Conservation (phyloP, 768 basidiomycete genomes). For the Udeniomyces megalosporus region DNA sequence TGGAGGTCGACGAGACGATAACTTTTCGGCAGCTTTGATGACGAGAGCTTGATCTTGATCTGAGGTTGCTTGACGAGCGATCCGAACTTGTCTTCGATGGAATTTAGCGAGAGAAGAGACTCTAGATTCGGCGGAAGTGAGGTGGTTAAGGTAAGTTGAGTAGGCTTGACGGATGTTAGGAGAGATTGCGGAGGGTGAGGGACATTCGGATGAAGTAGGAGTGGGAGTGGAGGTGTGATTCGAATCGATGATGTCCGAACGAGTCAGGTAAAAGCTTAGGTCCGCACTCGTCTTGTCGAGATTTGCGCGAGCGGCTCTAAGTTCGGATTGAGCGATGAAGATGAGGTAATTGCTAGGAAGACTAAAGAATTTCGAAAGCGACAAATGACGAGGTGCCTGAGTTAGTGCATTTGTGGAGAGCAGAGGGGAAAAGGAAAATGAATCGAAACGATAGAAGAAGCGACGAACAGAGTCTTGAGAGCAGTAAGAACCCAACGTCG, state of each 20-base stretch:
- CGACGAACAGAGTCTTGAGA: conserved; percentile 21
- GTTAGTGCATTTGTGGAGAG: no score
- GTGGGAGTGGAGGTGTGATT: no score
- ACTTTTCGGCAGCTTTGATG: no score
- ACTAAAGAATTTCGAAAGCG: neutral
- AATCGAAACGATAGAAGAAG: no score
- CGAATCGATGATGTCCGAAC: neutral
- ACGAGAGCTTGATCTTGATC: no score
- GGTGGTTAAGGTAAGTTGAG: conserved; percentile 20
- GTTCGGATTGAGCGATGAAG: conserved; percentile 5
- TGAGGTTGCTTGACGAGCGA: no score
- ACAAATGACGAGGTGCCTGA: no score
- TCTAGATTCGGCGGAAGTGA: conserved; percentile 21
- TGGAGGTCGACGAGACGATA: no score
- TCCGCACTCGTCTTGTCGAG: conserved; percentile 1
- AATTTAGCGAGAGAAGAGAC: conserved; percentile 23
- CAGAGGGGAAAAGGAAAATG: neutral
- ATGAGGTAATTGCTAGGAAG: conserved; percentile 11
- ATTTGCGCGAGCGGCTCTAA: neutral
- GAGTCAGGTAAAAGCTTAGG: conserved; percentile 10
- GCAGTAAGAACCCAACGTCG: conserved; percentile 26
- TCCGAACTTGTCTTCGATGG: neutral
- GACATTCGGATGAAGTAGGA: no score
- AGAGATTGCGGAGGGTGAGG: conserved; percentile 21
- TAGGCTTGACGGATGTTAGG: conserved; percentile 20